Evolutionary conservation across 768 basidiomycete species (phyloP), one percentile per base, ranked within the genome.

Genomic region (Termitomyces eurrhizus): DNA sequence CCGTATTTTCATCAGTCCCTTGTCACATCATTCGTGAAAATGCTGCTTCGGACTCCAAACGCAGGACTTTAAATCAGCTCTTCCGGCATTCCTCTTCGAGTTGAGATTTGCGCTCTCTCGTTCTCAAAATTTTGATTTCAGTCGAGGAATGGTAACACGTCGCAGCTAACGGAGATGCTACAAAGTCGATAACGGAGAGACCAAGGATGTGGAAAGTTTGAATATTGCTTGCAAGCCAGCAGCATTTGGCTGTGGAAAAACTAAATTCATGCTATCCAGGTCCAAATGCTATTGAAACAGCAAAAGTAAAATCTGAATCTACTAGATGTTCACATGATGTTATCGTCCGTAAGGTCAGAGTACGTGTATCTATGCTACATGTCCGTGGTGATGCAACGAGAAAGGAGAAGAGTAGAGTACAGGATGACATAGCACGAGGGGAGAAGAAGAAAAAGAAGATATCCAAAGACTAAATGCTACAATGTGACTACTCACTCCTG

Each of bases 401-500:
- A 18, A 42, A 42, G 3, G 11, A 37, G 9, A 18, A 39, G 8
- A 53, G 14, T 39, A 54, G 26, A 54, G 39, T 18, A 29, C 16
- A 29, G 18, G 29, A 54, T 32, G 39, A 33, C 29, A 35, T 1
- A n/a, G 6, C 24, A 21, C 0, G 36, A 52, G 14, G n/a, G 24
- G 21, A 26, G 8, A 16, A 21, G 13, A 29, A 29, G 4, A 29
- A 32, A 49, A 3, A 14, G 18, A n/a, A 36, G 13, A 7, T 21
- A 9, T 54, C 18, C 18, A 18, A 42, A n/a, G 6, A 44, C 11
- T 21, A 55, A 55, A 32, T 36, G 21, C 36, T 35, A 56, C 69
- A 64, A 69, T 65, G 66, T 61, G 65, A 63, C 53, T 56, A 68
- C 69, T 58, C 64, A 58, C 66, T 72, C 69, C n/a, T 14, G 37